Evolutionary conservation across 2,329 filamentous ascomycete genomes (phyloP).

Genomic region (Dryadomyces quercivorus): DNA sequence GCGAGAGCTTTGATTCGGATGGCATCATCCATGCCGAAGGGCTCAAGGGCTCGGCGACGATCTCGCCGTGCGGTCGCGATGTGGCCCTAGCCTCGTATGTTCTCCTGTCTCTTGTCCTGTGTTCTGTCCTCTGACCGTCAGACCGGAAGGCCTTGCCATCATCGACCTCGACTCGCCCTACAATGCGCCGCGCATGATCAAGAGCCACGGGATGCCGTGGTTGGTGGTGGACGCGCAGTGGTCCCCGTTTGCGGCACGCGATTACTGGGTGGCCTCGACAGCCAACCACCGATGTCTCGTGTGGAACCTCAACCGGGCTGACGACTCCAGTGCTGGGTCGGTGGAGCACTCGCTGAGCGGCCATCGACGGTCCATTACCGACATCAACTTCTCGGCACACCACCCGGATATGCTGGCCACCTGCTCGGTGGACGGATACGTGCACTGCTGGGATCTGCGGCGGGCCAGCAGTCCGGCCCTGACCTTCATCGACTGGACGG

Average conservation of each 20-base stretch:
- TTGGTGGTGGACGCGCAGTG: slow-evolving; percentile 93
- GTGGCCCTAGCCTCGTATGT: slow-evolving; percentile 66
- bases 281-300: slow-evolving; percentile 90
- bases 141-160: slow-evolving; percentile 75
- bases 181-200: slow-evolving; percentile 70
- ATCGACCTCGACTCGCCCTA: slow-evolving; percentile 87
- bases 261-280: slow-evolving; percentile 90
- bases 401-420: slow-evolving; percentile 83
- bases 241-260: slow-evolving; percentile 81
- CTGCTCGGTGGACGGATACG: slow-evolving; percentile 84
- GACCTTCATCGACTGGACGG: slow-evolving; percentile 86
- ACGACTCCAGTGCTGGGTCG: slow-evolving; percentile 55
- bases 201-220: slow-evolving; percentile 79
- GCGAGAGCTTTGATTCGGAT: slow-evolving; percentile 76
- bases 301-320: slow-evolving; percentile 76
- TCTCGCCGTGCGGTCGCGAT: slow-evolving; percentile 83
- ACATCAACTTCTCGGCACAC: slow-evolving; percentile 92
- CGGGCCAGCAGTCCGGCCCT: slow-evolving; percentile 59
- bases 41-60: slow-evolving; percentile 79
- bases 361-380: slow-evolving; percentile 76
- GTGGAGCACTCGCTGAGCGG: slow-evolving; percentile 84
- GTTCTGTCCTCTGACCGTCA: too few relatives aligned
- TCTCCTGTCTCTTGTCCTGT: neutral
- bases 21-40: slow-evolving; percentile 72
- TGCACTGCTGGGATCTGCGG: slow-evolving; percentile 85